Conservation (phyloP, 306 rosid species). For the Carpinus viminea region DNA sequence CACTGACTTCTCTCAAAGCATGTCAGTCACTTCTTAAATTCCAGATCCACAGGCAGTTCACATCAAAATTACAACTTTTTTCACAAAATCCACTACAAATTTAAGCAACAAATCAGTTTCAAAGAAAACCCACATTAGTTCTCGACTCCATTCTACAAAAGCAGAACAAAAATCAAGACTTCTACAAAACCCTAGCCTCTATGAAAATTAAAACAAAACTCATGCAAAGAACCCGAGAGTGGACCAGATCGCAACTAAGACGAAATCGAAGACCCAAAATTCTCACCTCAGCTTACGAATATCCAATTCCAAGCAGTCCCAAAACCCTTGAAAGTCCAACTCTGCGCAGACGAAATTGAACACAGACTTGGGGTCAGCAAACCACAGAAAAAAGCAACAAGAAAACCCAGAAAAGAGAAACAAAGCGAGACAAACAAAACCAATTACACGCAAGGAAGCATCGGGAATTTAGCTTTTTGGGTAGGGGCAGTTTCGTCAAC, state of each 20-base stretch:
- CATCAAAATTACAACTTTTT: conserved; percentile 11
- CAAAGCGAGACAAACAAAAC: conserved; percentile 20
- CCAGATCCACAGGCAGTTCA: conserved; percentile 34
- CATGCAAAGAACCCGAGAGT: conserved; percentile 15
- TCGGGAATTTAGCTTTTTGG: conserved; percentile 6
- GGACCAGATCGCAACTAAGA: conserved; percentile 32
- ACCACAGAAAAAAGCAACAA: neutral
- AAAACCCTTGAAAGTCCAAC: conserved; percentile 40
- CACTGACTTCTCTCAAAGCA: conserved; percentile 6
- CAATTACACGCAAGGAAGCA: conserved; percentile 20
- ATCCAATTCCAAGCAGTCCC: conserved; percentile 20
- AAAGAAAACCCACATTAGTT: conserved; percentile 33
- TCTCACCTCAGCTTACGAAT: conserved; percentile 36
- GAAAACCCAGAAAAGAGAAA: neutral
- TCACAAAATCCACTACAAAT: conserved; percentile 11
- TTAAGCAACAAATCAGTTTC: conserved; percentile 18
- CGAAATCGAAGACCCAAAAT: conserved; percentile 25
- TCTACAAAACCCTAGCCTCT: conserved; percentile 26
- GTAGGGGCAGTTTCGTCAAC: conserved; percentile 41
- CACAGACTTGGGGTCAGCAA: conserved; percentile 35
- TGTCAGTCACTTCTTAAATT: conserved; percentile 19
- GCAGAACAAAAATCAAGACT: conserved; percentile 12
- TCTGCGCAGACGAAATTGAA: conserved; percentile 32
- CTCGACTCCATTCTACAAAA: conserved; percentile 35
- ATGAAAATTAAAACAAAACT: conserved; percentile 20